Evolutionary conservation across 179 eudicot genomes (phyloP), one percentile per base, ranked within the genome.

Genomic region (Heliamphora pulchella): DNA sequence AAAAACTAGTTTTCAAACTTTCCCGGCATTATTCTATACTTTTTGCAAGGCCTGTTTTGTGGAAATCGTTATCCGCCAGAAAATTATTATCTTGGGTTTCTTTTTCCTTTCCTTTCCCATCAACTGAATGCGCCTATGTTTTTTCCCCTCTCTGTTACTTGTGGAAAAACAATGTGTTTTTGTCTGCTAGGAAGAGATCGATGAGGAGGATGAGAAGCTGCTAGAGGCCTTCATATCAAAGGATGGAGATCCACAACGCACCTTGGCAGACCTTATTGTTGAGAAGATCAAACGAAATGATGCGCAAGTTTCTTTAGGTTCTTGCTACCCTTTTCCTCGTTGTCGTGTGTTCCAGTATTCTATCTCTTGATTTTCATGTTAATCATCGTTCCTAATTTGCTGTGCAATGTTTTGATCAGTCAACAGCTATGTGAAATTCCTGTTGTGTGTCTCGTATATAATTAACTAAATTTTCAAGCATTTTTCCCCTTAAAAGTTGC

Each of bases 161-260:
- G n/a, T n/a, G n/a, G n/a, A n/a, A n/a, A n/a, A n/a, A n/a, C n/a
- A n/a, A n/a, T n/a, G n/a, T n/a, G n/a, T n/a, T n/a, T n/a, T n/a
- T n/a, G n/a, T n/a, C n/a, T n/a, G n/a, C n/a, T 72, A 91, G 90
- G 92, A 88, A 63, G 85, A 91, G 75, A 83, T 91, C 51, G 84
- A 95, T 72, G 97, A 95, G 84, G 97, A 91, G 39, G 98, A 93
- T 63, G 98, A 91, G 85, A 85, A 79, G 82, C 84, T 95, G 85
- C 82, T 95, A 76, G 98, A 95, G 63, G 89, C 95, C 17, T 95
- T 95, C 80, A 81, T 91, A 44, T 88, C 89, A 0, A 93, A 84
- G 78, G 89, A 89, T 78, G 85, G 82, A 8, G 92, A 86, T 55
- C 97, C 85, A 4, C 93, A 90, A 73, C 90, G 87, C 59, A 91